A percentile compares a stretch with the other conserved stretches of the same genome.
These are phyloP conservation scores for Miscanthus lutarioriparius DNA, from an alignment of 176 grass and related monocot genomes.

Conservation along the genomic window DNA sequence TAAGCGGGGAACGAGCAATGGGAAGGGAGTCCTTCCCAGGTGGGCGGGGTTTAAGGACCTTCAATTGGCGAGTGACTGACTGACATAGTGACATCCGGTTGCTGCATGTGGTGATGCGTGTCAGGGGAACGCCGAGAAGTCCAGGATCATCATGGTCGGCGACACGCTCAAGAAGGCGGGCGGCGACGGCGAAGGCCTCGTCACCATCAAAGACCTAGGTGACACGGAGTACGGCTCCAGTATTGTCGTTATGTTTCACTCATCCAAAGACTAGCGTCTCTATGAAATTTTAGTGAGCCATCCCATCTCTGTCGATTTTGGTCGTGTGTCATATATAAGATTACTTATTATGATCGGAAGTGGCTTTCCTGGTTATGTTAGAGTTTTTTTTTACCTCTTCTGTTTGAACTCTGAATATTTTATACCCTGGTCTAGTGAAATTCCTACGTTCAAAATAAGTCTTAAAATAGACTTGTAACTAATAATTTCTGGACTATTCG, in stretches of 20 bases:
- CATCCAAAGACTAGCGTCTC: slow-evolving; percentile 1
- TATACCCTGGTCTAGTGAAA: background rate
- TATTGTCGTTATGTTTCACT: slow-evolving; percentile 37
- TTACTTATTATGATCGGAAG: background rate
- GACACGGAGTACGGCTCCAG: slow-evolving; percentile 73
- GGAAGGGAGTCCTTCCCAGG: background rate
- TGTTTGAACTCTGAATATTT: background rate
- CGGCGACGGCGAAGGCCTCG: slow-evolving; percentile 26
- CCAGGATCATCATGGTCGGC: slow-evolving; percentile 89
- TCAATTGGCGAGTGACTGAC: background rate
- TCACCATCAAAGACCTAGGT: slow-evolving; percentile 68
- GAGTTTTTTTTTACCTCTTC: background rate
- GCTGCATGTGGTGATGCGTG: background rate
- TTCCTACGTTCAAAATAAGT: background rate
- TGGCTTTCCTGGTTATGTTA: background rate
- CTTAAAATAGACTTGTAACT: background rate
- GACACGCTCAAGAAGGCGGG: slow-evolving; percentile 82
- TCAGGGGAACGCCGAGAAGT: slow-evolving; percentile 91
- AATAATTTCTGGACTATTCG: background rate
- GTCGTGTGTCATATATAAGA: background rate
- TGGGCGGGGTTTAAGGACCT: background rate
- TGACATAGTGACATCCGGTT: background rate
- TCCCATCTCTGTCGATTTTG: background rate
- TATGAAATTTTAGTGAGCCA: background rate
- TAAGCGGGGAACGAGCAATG: background rate